Percentiles rank a stretch among this genome's conserved stretches.
These are phyloP conservation scores for Panaeolus papilionaceus DNA, from an alignment of 768 basidiomycete species.

Conservation along the genomic window DNA sequence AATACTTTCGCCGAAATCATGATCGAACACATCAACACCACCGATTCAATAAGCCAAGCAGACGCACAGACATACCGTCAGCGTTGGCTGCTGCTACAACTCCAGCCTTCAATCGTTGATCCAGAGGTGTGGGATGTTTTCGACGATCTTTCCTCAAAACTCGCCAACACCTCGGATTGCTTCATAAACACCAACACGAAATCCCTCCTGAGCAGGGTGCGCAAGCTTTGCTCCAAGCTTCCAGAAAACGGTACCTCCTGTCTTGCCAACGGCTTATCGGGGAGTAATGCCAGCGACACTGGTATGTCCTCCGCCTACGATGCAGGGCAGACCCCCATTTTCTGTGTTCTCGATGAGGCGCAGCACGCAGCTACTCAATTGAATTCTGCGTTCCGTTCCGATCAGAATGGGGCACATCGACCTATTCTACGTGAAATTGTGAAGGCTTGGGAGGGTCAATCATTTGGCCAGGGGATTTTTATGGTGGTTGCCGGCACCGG, in stretches of 20 bases:
- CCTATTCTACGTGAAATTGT: slow-evolving; percentile 51
- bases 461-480: slow-evolving; percentile 45
- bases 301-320: slow-evolving; percentile 22
- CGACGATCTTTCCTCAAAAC: slow-evolving; percentile 41
- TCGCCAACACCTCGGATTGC: slow-evolving; percentile 39
- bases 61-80: slow-evolving; percentile 33
- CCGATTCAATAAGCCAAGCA: slow-evolving; percentile 13
- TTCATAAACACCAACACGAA: slow-evolving; percentile 43
- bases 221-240: slow-evolving; percentile 31
- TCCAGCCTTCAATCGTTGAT: slow-evolving; percentile 43
- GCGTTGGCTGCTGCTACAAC: slow-evolving; percentile 50
- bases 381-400: slow-evolving; percentile 43
- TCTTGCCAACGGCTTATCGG: not conserved
- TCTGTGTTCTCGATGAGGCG: slow-evolving; percentile 53
- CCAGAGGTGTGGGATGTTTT: slow-evolving; percentile 49
- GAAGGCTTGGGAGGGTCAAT: slow-evolving; percentile 46
- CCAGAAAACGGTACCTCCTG: not conserved
- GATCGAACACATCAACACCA: slow-evolving; percentile 25
- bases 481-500: slow-evolving; percentile 54
- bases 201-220: slow-evolving; percentile 36
- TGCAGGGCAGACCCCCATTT: slow-evolving; percentile 41
- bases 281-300: not conserved
- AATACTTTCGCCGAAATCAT: slow-evolving; percentile 43
- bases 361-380: slow-evolving; percentile 50
- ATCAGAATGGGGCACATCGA: slow-evolving; percentile 39